phyloP scores from a whole-genome alignment of 805 yeast genomes.

The Ogataea zsoltii region DNA sequence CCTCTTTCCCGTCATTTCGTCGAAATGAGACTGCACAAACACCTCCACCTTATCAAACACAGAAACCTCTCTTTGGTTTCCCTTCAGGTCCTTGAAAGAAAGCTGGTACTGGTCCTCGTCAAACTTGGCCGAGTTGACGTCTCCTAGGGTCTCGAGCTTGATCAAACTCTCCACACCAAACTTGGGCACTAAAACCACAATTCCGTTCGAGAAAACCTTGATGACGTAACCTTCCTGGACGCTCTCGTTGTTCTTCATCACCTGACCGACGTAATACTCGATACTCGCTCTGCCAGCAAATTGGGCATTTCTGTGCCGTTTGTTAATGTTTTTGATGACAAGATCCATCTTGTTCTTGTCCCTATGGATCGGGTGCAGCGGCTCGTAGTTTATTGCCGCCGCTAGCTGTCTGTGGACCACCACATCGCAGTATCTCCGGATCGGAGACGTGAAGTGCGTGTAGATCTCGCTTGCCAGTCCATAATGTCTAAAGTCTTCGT shows the following conservation, averaged over 20 bases:
- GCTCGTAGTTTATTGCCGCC: slow-evolving; percentile 95
- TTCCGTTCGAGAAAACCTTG: slow-evolving; percentile 90
- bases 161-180: slow-evolving; percentile 96
- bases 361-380: slow-evolving; percentile 75
- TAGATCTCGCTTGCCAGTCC: slow-evolving; percentile 97
- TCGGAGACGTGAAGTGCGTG: slow-evolving; percentile 98
- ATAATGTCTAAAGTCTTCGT: slow-evolving; percentile 91
- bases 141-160: slow-evolving; percentile 73
- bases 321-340: slow-evolving; percentile 85
- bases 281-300: slow-evolving; percentile 98
- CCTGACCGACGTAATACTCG: slow-evolving; percentile 98
- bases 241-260: slow-evolving; percentile 80
- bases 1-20: slow-evolving; percentile 88
- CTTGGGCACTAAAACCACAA: slow-evolving; percentile 91
- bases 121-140: slow-evolving; percentile 60
- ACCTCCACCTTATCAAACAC: slow-evolving; percentile 88
- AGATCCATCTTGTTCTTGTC: slow-evolving; percentile 89
- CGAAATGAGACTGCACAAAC: slow-evolving; percentile 76
- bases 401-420: slow-evolving; percentile 97
- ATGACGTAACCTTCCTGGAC: slow-evolving; percentile 88
- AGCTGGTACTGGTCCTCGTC: slow-evolving; percentile 79
- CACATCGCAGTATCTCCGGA: slow-evolving; percentile 96
- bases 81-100: slow-evolving; percentile 47
- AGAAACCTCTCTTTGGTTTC: slow-evolving; percentile 42
- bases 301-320: slow-evolving; percentile 95